Conservation (phyloP, 805 yeast species). For the Yarrowia phangngaensis region DNA sequence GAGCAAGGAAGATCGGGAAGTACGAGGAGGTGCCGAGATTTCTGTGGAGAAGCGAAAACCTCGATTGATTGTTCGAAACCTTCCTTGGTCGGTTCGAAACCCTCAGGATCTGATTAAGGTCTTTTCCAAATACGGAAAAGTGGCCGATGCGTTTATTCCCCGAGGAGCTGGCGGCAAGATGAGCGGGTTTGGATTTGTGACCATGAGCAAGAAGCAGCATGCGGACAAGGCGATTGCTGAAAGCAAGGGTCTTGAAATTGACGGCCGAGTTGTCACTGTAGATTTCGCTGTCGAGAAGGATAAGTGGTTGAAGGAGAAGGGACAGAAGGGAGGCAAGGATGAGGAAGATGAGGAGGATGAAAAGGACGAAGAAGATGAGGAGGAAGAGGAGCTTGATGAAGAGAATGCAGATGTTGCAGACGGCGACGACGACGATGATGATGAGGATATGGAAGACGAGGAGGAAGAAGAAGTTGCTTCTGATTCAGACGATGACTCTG, state of each 20-base stretch:
- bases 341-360: conserved; percentile 43
- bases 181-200: conserved; percentile 93
- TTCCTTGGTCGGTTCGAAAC: conserved; percentile 93
- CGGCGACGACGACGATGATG: conserved; percentile 35
- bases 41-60: conserved; percentile 73
- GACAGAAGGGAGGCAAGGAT: conserved; percentile 44
- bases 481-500: conserved; percentile 38
- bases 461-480: conserved; percentile 41
- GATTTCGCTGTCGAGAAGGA: conserved; percentile 88
- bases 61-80: conserved; percentile 79
- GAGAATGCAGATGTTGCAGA: conserved; percentile 36
- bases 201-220: conserved; percentile 71
- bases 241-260: conserved; percentile 69
- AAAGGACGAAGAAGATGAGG: conserved; percentile 40
- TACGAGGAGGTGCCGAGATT: conserved; percentile 20
- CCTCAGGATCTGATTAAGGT: conserved; percentile 65
- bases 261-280: conserved; percentile 88
- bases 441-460: conserved; percentile 40
- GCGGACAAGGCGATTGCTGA: conserved; percentile 82
- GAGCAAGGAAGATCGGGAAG: conserved; percentile 28
- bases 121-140: conserved; percentile 78
- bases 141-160: conserved; percentile 84
- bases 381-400: conserved; percentile 34
- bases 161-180: conserved; percentile 80
- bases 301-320: conserved; percentile 59